phyloP scores from a whole-genome alignment of 495 filamentous ascomycete genomes.

The Cercophora scortea region DNA sequence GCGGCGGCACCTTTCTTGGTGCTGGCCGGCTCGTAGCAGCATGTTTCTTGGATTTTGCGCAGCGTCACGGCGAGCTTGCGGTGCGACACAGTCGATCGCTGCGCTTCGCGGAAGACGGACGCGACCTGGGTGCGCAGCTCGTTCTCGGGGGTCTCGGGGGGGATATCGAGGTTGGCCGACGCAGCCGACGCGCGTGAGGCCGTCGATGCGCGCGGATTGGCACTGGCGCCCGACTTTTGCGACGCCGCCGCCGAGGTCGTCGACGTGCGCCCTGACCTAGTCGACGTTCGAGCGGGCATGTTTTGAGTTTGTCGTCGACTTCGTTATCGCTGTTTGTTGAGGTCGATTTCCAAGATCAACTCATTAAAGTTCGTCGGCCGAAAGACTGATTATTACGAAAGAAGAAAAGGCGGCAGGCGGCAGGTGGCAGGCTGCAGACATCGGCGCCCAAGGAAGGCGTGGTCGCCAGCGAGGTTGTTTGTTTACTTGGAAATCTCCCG shows the following conservation, averaged over 20 bases:
- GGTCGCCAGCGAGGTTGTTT: constrained; percentile 9
- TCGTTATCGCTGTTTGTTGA: background rate
- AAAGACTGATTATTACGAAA: background rate
- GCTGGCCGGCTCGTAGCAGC: constrained; percentile 65
- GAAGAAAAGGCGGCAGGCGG: background rate
- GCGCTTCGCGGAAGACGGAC: constrained; percentile 76
- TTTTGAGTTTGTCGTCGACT: background rate
- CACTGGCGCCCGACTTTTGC: constrained; percentile 50
- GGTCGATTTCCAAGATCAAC: too few species aligned
- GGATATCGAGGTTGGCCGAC: constrained; percentile 53
- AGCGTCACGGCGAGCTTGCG: constrained; percentile 80
- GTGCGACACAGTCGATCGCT: constrained; percentile 79
- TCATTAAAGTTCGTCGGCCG: background rate
- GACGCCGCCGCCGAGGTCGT: constrained; percentile 36
- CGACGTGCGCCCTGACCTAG: constrained; percentile 56
- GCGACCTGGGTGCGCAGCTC: constrained; percentile 69
- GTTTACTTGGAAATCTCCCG: constrained; percentile 14
- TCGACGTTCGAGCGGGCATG: constrained; percentile 18
- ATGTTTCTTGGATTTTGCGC: constrained; percentile 80
- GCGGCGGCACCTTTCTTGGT: constrained; percentile 41
- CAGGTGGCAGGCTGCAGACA: too few species aligned
- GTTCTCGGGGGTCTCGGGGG: constrained; percentile 64
- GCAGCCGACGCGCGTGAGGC: constrained; percentile 54
- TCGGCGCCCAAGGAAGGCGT: too few species aligned
- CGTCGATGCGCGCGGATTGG: constrained; percentile 42